Percentiles rank a stretch among this genome's conserved stretches.
These are phyloP conservation scores for Hibiscus tridactylites DNA, from an alignment of 345 rosid genomes.

Conservation along the genomic window DNA sequence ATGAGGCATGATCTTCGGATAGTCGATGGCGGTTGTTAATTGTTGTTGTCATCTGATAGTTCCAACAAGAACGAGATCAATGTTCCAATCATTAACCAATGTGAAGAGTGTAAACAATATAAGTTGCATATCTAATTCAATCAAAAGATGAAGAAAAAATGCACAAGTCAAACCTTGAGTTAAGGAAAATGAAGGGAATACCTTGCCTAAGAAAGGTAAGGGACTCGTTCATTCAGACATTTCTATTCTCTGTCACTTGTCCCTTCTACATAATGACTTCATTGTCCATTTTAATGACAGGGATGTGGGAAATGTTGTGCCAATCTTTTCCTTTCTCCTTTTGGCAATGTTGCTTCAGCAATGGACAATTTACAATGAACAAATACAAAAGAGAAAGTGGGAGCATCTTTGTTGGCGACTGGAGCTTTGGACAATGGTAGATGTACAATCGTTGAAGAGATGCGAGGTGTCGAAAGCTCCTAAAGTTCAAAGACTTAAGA, in stretches of 20 bases:
- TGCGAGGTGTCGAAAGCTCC: not conserved
- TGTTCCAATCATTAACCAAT: not conserved
- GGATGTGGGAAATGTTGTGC: slow-evolving; percentile 2
- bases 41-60: not conserved
- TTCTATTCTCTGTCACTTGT: not conserved
- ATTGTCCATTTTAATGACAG: not conserved
- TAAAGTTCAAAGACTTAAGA: not conserved
- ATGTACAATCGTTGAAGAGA: not conserved
- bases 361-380: fast-evolving
- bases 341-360: not conserved
- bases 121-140: not conserved
- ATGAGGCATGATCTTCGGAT: not conserved
- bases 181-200: not conserved
- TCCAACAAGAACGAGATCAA: not conserved
- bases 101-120: not conserved
- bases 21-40: not conserved
- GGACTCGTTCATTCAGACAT: not conserved
- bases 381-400: not conserved
- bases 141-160: not conserved
- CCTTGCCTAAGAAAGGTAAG: not conserved
- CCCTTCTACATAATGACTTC: not conserved
- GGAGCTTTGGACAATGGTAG: not conserved
- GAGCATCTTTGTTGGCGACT: not conserved
- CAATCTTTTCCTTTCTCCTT: slow-evolving; percentile 1
- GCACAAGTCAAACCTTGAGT: not conserved